Evolutionary conservation across 139 green algal genomes (phyloP).

Genomic region (Haematococcus sp.): DNA sequence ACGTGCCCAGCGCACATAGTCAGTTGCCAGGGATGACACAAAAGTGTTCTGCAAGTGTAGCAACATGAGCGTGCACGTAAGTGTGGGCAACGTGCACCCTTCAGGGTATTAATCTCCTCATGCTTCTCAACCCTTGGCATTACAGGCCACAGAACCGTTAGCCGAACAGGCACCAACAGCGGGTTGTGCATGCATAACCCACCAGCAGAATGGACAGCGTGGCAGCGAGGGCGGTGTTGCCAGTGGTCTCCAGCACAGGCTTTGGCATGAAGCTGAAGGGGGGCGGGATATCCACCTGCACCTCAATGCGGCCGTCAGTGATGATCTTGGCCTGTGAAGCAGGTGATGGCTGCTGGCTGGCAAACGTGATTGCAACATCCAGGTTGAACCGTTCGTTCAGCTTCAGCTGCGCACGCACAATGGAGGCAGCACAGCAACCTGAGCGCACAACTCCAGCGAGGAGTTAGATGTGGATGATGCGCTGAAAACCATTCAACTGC

Average conservation of each 20-base stretch:
- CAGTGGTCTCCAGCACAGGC: conserved; percentile 7
- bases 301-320: neutral
- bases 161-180: neutral
- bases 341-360: neutral
- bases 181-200: neutral
- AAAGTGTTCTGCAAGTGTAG: neutral
- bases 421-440: no score
- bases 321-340: no score
- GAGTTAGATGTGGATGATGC: no score
- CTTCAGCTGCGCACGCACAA: neutral
- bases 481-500: no score
- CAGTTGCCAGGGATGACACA: neutral
- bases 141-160: neutral
- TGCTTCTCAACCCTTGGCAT: neutral
- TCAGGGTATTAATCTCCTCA: neutral
- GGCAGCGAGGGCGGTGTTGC: conserved; percentile 2
- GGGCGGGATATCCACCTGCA: conserved; percentile 18
- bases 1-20: conserved; percentile 2
- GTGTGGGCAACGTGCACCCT: neutral
- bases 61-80: neutral
- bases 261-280: conserved; percentile 18
- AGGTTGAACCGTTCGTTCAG: conserved; percentile 16
- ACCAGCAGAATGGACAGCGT: conserved; percentile 10
- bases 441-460: no score
- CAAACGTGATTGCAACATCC: conserved; percentile 2